Evolutionary conservation across 768 basidiomycete species (phyloP).

Genomic region (Psilocybe tampanensis): DNA sequence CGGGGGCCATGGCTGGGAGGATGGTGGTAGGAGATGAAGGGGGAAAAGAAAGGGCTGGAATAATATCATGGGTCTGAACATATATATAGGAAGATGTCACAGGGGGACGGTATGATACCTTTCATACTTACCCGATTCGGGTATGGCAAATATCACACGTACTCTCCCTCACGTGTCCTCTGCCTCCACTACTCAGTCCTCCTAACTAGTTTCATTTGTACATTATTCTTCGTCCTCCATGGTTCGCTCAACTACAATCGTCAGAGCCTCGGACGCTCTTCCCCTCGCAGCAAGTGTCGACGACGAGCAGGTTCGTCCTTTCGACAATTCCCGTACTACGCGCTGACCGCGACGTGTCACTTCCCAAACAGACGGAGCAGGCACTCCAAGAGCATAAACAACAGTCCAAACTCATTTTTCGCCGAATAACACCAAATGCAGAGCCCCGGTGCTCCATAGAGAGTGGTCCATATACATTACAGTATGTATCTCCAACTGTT

Average conservation of each 20-base stretch:
- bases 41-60: not conserved
- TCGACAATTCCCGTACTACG: not conserved
- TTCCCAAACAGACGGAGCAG: conserved; percentile 76
- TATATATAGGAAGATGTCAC: conserved; percentile 18
- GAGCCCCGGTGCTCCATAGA: conserved; percentile 98
- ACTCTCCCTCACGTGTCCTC: conserved; percentile 14
- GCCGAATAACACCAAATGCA: conserved; percentile 90
- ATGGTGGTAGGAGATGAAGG: conserved; percentile 18
- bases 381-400: conserved; percentile 97
- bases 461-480: conserved; percentile 91
- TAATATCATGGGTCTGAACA: conserved; percentile 10
- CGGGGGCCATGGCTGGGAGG: conserved; percentile 34
- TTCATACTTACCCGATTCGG: conserved; percentile 10
- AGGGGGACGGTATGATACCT: conserved; percentile 4
- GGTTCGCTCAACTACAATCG: conserved; percentile 88
- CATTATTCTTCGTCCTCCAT: conserved; percentile 38
- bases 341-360: conserved; percentile 31
- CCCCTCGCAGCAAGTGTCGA: conserved; percentile 96
- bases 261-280: conserved; percentile 82
- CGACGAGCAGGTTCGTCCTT: conserved; percentile 80
- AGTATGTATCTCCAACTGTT: conserved; percentile 56
- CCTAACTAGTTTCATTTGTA: too few relatives aligned
- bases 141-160: conserved; percentile 21
- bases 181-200: conserved; percentile 10
- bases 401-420: conserved; percentile 95